A percentile compares a stretch with the other conserved stretches of the same genome.
Conservation (phyloP, 164 flowering plant species). For the Malania oleifera region DNA sequence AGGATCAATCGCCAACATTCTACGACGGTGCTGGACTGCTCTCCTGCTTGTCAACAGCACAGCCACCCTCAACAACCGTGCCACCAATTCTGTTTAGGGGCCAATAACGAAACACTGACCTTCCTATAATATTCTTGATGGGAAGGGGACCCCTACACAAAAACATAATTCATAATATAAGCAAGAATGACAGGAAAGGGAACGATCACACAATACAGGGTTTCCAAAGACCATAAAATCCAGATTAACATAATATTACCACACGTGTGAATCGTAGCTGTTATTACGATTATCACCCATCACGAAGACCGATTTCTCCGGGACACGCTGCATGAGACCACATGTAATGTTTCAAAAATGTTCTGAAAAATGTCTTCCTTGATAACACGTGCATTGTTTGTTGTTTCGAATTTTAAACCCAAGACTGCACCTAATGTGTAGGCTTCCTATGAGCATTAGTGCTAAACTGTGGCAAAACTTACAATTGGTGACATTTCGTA, state of each 20-base stretch:
- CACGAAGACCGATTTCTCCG: slow-evolving; percentile 85
- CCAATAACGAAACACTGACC: slow-evolving; percentile 91
- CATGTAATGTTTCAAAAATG: too few relatives aligned
- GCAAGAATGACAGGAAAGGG: background rate
- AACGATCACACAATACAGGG: too few relatives aligned
- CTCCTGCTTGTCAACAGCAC: slow-evolving; percentile 51
- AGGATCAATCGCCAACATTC: too few relatives aligned
- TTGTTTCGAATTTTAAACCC: too few relatives aligned
- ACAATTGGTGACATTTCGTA: slow-evolving; percentile 82
- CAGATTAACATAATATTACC: slow-evolving; percentile 56
- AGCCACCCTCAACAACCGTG: slow-evolving; percentile 56
- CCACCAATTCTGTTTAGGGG: slow-evolving; percentile 81
- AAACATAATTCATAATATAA: background rate
- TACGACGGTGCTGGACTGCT: slow-evolving; percentile 29
- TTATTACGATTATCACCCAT: slow-evolving; percentile 99
- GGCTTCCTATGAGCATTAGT: too few relatives aligned
- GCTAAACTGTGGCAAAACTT: slow-evolving; percentile 22
- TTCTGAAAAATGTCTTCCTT: too few relatives aligned
- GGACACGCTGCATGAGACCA: slow-evolving; percentile 57
- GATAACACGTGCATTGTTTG: too few relatives aligned
- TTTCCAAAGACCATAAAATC: background rate
- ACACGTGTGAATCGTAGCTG: slow-evolving; percentile 97
- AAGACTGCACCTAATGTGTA: too few relatives aligned
- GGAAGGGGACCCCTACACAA: slow-evolving; percentile 86
- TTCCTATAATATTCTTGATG: slow-evolving; percentile 82